Evolutionary conservation across 140 eudicot genomes (phyloP).

Genomic region (Oenanthe javanica): DNA sequence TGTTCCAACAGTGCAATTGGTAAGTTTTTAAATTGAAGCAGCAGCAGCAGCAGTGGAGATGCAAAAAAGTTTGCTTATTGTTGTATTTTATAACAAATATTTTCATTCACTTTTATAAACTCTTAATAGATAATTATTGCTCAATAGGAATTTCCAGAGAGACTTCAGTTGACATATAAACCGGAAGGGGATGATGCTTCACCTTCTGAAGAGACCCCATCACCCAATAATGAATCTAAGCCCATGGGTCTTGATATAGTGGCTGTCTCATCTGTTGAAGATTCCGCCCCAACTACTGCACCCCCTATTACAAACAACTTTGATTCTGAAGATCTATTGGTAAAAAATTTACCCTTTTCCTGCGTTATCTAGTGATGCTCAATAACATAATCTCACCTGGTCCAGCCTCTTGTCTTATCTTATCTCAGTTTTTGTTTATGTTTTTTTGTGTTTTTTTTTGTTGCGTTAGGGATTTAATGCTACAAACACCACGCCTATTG

Average conservation of each 20-base stretch:
- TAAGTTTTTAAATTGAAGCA: conserved; percentile 31
- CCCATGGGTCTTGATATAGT: conserved; percentile 34
- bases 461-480: conserved; percentile 64
- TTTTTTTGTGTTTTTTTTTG: not conserved
- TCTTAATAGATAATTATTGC: not conserved
- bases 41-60: conserved; percentile 7
- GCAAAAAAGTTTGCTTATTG: not conserved
- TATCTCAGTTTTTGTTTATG: not conserved
- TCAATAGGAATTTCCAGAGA: conserved; percentile 85
- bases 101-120: no score
- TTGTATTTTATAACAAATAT: not conserved
- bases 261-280: conserved; percentile 33
- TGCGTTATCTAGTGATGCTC: not conserved
- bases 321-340: conserved; percentile 80
- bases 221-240: conserved; percentile 42
- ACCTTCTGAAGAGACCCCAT: conserved; percentile 41
- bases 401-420: not conserved
- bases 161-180: conserved; percentile 79
- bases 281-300: conserved; percentile 16
- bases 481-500: conserved; percentile 30
- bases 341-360: conserved; percentile 10
- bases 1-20: conserved; percentile 58
- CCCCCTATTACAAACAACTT: conserved; percentile 48
- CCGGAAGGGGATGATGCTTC: conserved; percentile 48
- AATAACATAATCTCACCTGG: not conserved